phyloP scores from a whole-genome alignment of 306 rosid species.

The Cucurbita argyrosperma region DNA sequence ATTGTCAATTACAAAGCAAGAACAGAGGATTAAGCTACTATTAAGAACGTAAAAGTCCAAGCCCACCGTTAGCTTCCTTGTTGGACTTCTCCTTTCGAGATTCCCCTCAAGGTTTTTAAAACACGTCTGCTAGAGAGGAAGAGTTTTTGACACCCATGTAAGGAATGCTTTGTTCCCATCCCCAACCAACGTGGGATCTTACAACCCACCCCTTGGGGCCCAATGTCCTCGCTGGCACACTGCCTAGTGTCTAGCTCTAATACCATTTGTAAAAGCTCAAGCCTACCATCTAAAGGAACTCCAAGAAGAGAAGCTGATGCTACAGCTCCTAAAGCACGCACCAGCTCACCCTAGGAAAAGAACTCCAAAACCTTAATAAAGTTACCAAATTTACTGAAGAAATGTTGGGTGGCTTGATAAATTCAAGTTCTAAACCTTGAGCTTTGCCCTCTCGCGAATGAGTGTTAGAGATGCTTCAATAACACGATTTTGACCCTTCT shows the following conservation, averaged over 20 bases:
- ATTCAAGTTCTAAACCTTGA: constrained; percentile 33
- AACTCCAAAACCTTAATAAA: neutral
- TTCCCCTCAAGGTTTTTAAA: no score
- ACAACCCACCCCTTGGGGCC: no score
- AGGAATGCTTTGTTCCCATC: no score
- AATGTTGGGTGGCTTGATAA: no score
- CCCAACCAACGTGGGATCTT: no score
- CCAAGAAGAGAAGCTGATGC: constrained; percentile 88
- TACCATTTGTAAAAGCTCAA: no score
- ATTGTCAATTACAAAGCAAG: neutral
- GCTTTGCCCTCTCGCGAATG: constrained; percentile 89
- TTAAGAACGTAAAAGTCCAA: neutral
- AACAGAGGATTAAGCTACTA: neutral
- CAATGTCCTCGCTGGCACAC: no score
- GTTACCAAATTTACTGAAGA: neutral
- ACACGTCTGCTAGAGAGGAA: no score
- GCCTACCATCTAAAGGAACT: constrained; percentile 26
- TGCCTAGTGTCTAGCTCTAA: no score
- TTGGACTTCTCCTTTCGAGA: no score
- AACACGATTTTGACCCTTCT: constrained; percentile 69
- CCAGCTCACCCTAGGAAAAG: constrained; percentile 59
- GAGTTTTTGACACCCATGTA: no score
- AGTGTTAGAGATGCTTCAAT: constrained; percentile 94
- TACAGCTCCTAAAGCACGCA: constrained; percentile 70
- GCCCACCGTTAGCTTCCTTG: no score